Base-by-base conservation (phyloP, 805 yeast genomes). In the Lipomyces japonicus region DNA sequence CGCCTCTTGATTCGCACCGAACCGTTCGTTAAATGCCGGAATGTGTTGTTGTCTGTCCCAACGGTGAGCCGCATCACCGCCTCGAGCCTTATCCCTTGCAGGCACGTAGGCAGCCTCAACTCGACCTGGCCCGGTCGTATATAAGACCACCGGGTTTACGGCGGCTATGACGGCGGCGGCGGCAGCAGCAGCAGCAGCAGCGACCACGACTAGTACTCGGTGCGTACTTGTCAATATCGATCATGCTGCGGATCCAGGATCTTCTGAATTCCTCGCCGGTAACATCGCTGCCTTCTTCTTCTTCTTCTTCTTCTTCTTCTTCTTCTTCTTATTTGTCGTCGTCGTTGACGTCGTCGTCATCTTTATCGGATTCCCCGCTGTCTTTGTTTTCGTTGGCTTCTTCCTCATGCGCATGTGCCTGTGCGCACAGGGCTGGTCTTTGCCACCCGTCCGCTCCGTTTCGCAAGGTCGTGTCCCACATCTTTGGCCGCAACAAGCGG, bases 401-500 rank as follows among this genome's bases (percentile, higher is more conserved):
- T 28, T 28, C 32, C 14, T 28, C 14, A 14, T 42, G 32, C 41
- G 22, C 25, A 14, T 46, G 50, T 28, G 50, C 40, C 9, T 46
- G 48, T 34, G 39, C 50, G 3, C n/a, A 34, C 6, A 34, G 7
- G 9, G n/a, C 6, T 34, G 48, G 43, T 6, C 14, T 38, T 24
- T 50, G 52, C 34, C 47, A 50, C n/a, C 32, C 35, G 26, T 16
- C 25, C 2, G 53, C 48, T 3, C 58, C 59, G 6, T 39, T 43
- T 3, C 40, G 59, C 9, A 55, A 55, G 44, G 59, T 53, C n/a
- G 55, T 55, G 32, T 55, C 59, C 3, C 59, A 55, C 34, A 49
- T 55, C 23, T 55, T 55, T 37, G 59, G 59, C 18, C 51, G 59
- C 16, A 55, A 55, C 44, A 55, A 55, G 41, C 57, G 59, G 19